Evolutionary conservation across 2,329 filamentous ascomycete species (phyloP).

Genomic region (Trichoderma pleuroti): DNA sequence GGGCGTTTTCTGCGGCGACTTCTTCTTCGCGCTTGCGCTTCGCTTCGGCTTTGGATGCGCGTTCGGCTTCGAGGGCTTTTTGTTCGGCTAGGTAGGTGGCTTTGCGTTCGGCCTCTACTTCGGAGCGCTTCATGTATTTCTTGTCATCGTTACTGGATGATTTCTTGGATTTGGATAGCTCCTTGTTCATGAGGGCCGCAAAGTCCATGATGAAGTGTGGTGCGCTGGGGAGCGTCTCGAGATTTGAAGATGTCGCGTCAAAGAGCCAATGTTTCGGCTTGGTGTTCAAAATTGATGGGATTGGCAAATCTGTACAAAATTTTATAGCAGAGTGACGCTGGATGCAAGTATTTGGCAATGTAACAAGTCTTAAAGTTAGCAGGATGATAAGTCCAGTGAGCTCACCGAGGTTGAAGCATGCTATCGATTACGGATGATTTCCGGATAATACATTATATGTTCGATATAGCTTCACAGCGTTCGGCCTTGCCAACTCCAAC

Average conservation of each 20-base stretch:
- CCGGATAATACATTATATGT: slow-evolving; percentile 23
- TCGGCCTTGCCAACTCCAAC: background rate
- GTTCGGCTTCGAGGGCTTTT: slow-evolving; percentile 66
- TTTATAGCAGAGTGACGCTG: background rate
- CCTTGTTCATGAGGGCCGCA: slow-evolving; percentile 85
- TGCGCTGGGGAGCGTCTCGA: background rate
- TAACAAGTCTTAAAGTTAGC: background rate
- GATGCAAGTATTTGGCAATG: background rate
- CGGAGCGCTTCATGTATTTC: slow-evolving; percentile 82
- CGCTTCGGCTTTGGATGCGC: slow-evolving; percentile 63
- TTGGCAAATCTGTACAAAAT: background rate
- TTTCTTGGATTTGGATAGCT: slow-evolving; percentile 78
- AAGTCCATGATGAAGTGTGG: slow-evolving; percentile 73
- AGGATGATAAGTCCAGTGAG: background rate
- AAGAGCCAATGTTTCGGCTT: background rate
- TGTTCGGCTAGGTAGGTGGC: slow-evolving; percentile 81
- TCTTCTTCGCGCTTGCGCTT: slow-evolving; percentile 93
- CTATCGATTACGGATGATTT: slow-evolving; percentile 31
- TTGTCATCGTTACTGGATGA: slow-evolving; percentile 45
- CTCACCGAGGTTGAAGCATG: background rate
- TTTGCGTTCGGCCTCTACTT: slow-evolving; percentile 78
- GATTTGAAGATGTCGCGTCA: background rate
- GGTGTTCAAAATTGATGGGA: background rate
- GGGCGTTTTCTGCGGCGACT: slow-evolving; percentile 63
- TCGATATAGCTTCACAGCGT: background rate